Conservation (phyloP, 768 basidiomycete genomes). For the Dacryopinax primogenitus region DNA sequence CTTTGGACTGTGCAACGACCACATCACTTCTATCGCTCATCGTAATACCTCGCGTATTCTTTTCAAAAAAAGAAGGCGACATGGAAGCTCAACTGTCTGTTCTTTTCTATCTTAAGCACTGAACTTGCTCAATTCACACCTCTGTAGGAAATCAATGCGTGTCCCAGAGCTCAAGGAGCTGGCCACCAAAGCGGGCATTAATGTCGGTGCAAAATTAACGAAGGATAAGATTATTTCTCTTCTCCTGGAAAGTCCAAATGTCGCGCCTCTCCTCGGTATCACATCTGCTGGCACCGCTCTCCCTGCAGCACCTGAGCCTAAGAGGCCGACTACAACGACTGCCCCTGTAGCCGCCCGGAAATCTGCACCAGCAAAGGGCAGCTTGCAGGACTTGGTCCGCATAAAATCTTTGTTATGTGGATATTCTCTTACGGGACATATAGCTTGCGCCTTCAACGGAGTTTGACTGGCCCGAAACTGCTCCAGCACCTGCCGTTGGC, state of each 20-base stretch:
- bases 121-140: background rate
- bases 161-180: slow-evolving; percentile 57
- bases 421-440: slow-evolving; percentile 17
- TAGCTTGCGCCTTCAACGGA: slow-evolving; percentile 27
- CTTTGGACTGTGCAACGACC: no score
- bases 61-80: no score
- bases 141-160: slow-evolving; percentile 51
- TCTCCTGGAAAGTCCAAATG: slow-evolving; percentile 41
- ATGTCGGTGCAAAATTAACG: slow-evolving; percentile 44
- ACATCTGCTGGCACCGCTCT: slow-evolving; percentile 16
- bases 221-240: slow-evolving; percentile 55
- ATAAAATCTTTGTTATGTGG: slow-evolving; percentile 2
- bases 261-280: slow-evolving; percentile 38
- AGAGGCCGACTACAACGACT: background rate
- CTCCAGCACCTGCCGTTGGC: slow-evolving; percentile 14
- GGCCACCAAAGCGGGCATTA: slow-evolving; percentile 39
- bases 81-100: slow-evolving; percentile 35
- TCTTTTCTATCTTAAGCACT: background rate
- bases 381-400: slow-evolving; percentile 26
- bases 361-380: background rate
- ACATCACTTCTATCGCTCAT: no score
- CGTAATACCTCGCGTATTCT: no score
- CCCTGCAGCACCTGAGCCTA: slow-evolving; percentile 26
- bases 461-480: slow-evolving; percentile 36
- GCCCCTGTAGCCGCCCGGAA: slow-evolving; percentile 18